Base-by-base conservation (phyloP, 495 filamentous ascomycete species). In the Articulospora tetracladia region DNA sequence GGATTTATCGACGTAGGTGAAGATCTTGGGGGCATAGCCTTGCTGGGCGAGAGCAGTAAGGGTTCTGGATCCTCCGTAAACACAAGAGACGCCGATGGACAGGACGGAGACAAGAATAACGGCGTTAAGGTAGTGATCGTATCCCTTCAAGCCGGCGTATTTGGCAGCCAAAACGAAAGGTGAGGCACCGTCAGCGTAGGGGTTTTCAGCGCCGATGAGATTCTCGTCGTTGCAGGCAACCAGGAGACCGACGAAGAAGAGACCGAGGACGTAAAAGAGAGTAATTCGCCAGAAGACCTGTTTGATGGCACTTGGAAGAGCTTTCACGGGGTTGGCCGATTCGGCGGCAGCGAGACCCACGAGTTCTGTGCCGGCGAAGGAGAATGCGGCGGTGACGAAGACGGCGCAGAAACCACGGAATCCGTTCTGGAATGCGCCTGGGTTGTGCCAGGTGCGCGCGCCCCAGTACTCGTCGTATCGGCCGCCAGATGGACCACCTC, bases 211-310 rank as follows among this genome's bases (percentile, higher is more conserved):
- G 17, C 66, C 75, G 1, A 92, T 70, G 0, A 96, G 84, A 15
- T 74, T 72, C 0, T 65, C 32, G 55, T 94, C 80, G 63, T 77
- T 75, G 69, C 88, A 91, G 0, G 86, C 86, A 8, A 96, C 88
- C 4, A 92, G 75, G 1, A 93, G 74, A 12, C 91, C 90, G 55
- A 95, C 81, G 0, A 93, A 68, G 24, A 80, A 82, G 2, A 93
- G 79, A 4, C 87, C 86, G 55, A 92, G 83, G 28, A 93, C 74
- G 72, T 93, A 95, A 73, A 95, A 93, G 61, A 97, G 80, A n/a
- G 85, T 84, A 72, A 97, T 97, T 68, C 92, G 87, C 92, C 92
- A 97, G 74, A 97, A 97, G 39, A 97, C 92, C 72, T 97, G 92
- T 71, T 95, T 95, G 67, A 93, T 84, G 44, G 92, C 92, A 0